Evolutionary conservation across 2,329 filamentous ascomycete genomes (phyloP).

Genomic region (Aspergillus brunneoviolaceus): DNA sequence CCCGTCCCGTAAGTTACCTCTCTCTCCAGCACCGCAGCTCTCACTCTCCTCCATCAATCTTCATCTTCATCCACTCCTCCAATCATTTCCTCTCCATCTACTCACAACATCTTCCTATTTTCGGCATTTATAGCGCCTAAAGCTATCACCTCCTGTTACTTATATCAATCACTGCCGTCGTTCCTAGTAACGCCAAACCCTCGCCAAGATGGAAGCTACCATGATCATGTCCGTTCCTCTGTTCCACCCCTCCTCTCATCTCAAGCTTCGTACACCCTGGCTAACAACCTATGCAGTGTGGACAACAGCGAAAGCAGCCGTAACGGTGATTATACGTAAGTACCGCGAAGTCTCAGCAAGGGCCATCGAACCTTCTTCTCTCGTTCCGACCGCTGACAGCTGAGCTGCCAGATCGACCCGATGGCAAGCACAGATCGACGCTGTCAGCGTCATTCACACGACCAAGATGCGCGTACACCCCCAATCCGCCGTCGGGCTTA

Average conservation of each 20-base stretch:
- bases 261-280: conserved; percentile 13
- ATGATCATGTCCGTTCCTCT: conserved; percentile 72
- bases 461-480: conserved; percentile 93
- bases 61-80: conserved; percentile 11
- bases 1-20: conserved; percentile 1
- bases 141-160: background rate
- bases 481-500: conserved; percentile 93
- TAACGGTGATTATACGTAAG: conserved; percentile 82
- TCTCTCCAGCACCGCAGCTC: conserved; percentile 18
- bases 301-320: conserved; percentile 99
- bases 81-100: conserved; percentile 11
- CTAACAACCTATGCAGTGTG: conserved; percentile 56
- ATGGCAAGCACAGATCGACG: conserved; percentile 95
- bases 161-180: background rate
- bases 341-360: conserved; percentile 1
- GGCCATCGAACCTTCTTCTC: conserved; percentile 10
- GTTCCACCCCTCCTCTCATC: background rate
- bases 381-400: conserved; percentile 20
- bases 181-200: conserved; percentile 15
- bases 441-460: conserved; percentile 91
- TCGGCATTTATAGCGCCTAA: background rate
- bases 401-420: conserved; percentile 70
- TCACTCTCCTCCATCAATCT: conserved; percentile 23
- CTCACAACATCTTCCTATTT: background rate
- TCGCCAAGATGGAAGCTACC: conserved; percentile 92